Evolutionary conservation across 2,329 filamentous ascomycete genomes (phyloP).

Genomic region (Graphilbum fragrans): DNA sequence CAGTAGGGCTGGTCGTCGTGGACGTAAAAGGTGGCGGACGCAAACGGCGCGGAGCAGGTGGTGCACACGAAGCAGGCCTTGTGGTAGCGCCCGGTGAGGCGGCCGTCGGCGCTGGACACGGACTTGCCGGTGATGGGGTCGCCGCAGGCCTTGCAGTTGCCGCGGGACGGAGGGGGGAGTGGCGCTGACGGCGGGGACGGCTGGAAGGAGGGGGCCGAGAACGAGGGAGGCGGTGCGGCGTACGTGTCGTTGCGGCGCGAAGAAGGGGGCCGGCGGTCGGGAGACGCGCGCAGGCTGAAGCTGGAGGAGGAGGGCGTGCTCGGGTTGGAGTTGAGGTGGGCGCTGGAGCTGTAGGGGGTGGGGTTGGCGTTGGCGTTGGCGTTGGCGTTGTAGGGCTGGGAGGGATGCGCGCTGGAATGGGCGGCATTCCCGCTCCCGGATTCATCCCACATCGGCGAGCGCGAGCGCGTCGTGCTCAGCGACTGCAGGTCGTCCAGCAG

Average conservation of each 20-base stretch:
- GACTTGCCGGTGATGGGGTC: conserved; percentile 78
- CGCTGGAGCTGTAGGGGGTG: neutral
- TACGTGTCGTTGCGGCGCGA: too few species aligned
- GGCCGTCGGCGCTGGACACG: conserved; percentile 84
- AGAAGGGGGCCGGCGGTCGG: too few species aligned
- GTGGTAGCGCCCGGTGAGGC: conserved; percentile 86
- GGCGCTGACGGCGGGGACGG: neutral
- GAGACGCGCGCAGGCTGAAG: too few species aligned
- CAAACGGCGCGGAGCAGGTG: conserved; percentile 69
- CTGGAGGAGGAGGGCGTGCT: too few species aligned
- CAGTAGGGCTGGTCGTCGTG: conserved; percentile 80
- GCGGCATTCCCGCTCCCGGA: neutral
- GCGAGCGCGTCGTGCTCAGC: too few species aligned
- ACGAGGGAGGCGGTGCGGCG: too few species aligned
- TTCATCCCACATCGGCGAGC: too few species aligned
- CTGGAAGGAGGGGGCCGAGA: neutral
- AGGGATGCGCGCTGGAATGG: neutral
- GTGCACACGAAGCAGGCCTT: conserved; percentile 89
- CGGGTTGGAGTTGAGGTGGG: conserved; percentile 9
- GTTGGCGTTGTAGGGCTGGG: too few species aligned
- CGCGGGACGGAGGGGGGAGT: conserved; percentile 37
- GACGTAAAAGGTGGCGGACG: conserved; percentile 87
- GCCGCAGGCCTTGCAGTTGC: conserved; percentile 73
- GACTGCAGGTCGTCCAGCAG: conserved; percentile 46
- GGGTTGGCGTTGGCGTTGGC: neutral